phyloP scores from a whole-genome alignment of 2,329 filamentous ascomycete species.

The Hypoxylon sp. region DNA sequence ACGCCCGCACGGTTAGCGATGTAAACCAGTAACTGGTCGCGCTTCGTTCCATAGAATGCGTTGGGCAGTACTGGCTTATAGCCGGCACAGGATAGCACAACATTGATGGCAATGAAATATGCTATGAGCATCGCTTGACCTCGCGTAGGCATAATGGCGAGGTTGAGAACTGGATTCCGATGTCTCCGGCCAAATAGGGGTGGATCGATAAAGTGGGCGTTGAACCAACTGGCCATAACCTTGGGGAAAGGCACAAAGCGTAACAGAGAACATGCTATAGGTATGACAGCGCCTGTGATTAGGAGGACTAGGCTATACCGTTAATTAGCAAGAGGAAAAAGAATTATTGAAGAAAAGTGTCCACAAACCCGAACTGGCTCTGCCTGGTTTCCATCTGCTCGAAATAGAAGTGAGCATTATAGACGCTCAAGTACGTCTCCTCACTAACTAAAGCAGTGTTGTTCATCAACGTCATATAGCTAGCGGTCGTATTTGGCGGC shows the following conservation, averaged over 20 bases:
- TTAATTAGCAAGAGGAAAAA: constrained; percentile 47
- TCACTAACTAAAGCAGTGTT: constrained; percentile 56
- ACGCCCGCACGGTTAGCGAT: constrained; percentile 53
- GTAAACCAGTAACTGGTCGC: constrained; percentile 30
- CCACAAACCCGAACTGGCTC: constrained; percentile 31
- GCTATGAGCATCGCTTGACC: constrained; percentile 56
- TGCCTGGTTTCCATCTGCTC: constrained; percentile 34
- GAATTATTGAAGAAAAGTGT: background rate
- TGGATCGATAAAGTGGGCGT: constrained; percentile 54
- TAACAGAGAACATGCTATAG: constrained; percentile 54
- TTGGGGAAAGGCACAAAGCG: constrained; percentile 54
- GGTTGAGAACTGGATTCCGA: constrained; percentile 52
- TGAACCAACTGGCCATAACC: constrained; percentile 46
- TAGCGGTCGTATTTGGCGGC: constrained; percentile 13
- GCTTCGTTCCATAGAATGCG: constrained; percentile 44
- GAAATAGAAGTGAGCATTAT: constrained; percentile 13
- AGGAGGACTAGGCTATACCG: constrained; percentile 51
- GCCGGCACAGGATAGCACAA: constrained; percentile 53
- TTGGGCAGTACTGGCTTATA: constrained; percentile 53
- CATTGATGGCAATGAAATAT: constrained; percentile 55
- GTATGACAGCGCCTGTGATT: constrained; percentile 51
- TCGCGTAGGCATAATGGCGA: constrained; percentile 55
- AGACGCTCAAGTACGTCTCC: constrained; percentile 15
- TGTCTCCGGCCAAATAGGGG: constrained; percentile 54
- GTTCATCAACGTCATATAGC: constrained; percentile 9